Evolutionary conservation across 1,139 yeast genomes (phyloP), one percentile per base, ranked within the genome.

Genomic region (Candida sp.): DNA sequence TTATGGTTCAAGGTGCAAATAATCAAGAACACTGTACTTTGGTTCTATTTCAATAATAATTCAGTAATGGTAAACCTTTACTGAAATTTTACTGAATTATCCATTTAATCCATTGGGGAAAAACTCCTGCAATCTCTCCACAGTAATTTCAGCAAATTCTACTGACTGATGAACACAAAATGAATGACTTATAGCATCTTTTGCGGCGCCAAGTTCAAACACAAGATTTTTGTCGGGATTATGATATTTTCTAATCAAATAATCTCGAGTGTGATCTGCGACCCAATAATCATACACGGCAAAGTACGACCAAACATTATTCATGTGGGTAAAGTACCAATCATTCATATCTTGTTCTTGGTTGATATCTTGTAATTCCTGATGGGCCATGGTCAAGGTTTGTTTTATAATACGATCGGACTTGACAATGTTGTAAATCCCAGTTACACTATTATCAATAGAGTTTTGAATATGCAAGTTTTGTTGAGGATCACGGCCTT

Each of bases 281-380:
- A 83, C 81, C 90, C 90, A 84, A 53, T 79, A 78, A 57, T 84
- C 90, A 12, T 60, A 53, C 12, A 60, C 59, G 2, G 86, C 85
- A 53, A 81, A 82, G 50, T 74, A 77, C 1, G 70, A 56, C 87
- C 87, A 82, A 12, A 43, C 38, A 12, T 36, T 30, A 12, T 21
- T 23, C n/a, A 40, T 34, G n/a, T 42, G 33, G 3, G 58, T 53
- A 64, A 81, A 82, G 54, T 78, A 81, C 63, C 76, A 72, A 38
- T 70, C 73, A 45, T 80, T 77, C 29, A 71, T 61, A 4, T 56
- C 63, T 45, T 71, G 68, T 37, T 73, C 73, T 6, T 66, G 63
- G 33, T 60, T 60, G 39, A 84, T 82, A 4, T 53, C 57, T 1
- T 47, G 52, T 78, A 84, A 73, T 56, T 84, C 90, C 49, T 82